Evolutionary conservation across 495 filamentous ascomycete species (phyloP).

Genomic region (Tirmania nivea): DNA sequence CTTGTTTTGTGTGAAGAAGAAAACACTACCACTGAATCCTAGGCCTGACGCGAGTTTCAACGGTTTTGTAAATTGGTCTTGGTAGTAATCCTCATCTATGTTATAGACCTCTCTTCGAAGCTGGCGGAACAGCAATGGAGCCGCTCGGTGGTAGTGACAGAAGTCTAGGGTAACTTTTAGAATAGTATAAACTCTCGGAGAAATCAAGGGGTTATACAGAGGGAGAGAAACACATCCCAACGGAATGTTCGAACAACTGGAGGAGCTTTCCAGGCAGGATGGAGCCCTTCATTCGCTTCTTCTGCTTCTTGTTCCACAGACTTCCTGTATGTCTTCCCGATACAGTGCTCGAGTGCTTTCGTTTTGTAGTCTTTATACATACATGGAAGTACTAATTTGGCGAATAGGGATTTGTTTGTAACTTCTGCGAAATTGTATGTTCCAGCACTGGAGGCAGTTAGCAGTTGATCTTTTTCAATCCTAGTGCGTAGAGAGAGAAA

Average conservation of each 20-base stretch:
- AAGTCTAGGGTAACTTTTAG: constrained; percentile 4
- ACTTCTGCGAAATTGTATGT: too few species aligned
- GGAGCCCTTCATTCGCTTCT: neutral
- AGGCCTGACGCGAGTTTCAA: constrained; percentile 9
- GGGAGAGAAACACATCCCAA: constrained; percentile 11
- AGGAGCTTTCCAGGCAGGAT: constrained; percentile 4
- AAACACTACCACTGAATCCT: constrained; percentile 13
- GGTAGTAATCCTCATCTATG: constrained; percentile 11
- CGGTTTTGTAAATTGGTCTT: constrained; percentile 7
- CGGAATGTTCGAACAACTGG: constrained; percentile 4
- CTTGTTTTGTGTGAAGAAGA: constrained; percentile 13
- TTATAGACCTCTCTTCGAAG: constrained; percentile 9
- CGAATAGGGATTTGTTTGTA: too few species aligned
- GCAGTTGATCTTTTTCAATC: too few species aligned
- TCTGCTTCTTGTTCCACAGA: neutral
- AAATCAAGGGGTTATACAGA: neutral
- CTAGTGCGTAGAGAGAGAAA: too few species aligned
- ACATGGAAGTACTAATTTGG: too few species aligned
- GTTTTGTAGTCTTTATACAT: too few species aligned
- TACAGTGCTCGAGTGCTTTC: too few species aligned
- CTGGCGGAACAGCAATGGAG: constrained; percentile 13
- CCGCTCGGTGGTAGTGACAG: constrained; percentile 11
- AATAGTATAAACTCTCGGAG: neutral
- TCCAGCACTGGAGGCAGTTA: too few species aligned
- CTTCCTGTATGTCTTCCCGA: too few species aligned